These are phyloP conservation scores for Astrephomene gubernaculifera DNA, from an alignment of 139 green algal species.

Conservation along the genomic window DNA sequence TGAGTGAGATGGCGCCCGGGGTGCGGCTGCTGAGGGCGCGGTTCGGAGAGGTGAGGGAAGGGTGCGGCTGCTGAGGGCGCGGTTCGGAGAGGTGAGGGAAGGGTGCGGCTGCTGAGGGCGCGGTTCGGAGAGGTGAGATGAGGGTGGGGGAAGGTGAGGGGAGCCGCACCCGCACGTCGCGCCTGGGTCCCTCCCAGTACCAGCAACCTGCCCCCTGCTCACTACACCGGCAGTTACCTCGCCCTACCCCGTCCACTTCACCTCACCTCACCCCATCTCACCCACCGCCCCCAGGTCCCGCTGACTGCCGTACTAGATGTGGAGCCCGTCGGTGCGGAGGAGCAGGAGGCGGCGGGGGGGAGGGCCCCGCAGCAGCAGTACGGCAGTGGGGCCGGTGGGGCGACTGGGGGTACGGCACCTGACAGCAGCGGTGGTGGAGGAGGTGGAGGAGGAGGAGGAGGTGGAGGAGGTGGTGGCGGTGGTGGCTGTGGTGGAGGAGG, in stretches of 20 bases:
- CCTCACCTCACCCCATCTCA: neutral
- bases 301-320: constrained; percentile 46
- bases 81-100: constrained; percentile 47
- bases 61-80: too few relatives aligned
- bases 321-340: too few relatives aligned
- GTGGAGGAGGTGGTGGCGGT: neutral
- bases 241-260: too few relatives aligned
- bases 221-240: neutral
- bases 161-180: neutral
- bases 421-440: neutral
- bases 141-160: neutral
- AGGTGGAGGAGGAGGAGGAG: neutral
- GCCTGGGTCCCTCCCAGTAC: neutral
- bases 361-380: too few relatives aligned
- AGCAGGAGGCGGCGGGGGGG: too few relatives aligned
- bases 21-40: constrained; percentile 49
- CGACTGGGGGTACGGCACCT: neutral
- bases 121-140: neutral
- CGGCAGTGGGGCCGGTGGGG: too few relatives aligned
- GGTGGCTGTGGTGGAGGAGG: too few relatives aligned
- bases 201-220: neutral
- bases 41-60: too few relatives aligned
- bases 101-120: too few relatives aligned
- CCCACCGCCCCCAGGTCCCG: constrained; percentile 22
- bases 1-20: constrained; percentile 47